Base-by-base conservation (phyloP, 2,329 filamentous ascomycete genomes). In the Microdochium trichocladiopsis region DNA sequence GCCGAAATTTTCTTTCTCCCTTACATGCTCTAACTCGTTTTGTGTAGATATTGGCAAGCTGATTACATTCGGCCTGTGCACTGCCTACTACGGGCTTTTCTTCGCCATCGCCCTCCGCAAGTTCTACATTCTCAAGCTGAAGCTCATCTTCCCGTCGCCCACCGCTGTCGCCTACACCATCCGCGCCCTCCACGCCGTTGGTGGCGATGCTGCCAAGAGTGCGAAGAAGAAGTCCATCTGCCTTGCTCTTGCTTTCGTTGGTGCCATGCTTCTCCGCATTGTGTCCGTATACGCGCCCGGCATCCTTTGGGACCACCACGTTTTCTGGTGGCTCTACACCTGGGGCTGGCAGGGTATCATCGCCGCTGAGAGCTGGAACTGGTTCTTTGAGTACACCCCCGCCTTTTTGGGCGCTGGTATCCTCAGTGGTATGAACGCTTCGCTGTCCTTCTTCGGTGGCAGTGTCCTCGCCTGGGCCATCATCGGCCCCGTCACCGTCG, bases 141-240 rank as follows among this genome's bases (percentile, higher is more conserved):
- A 72, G 53, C 70, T 84, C 50, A 70, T 83, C 56, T 84, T 84
- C 67, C 80, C 80, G 3, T 80, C 79, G 2, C 63, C 79, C 1
- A 80, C 79, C 33, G 80, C 80, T 10, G 79, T 79, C 11, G 79
- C 79, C 25, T 71, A 82, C 61, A 82, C 80, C 1, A 83, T 84
- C 56, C 74, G 77, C 25, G 74, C 73, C 47, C 82, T 83, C 78
- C 80, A 84, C 61, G 71, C 75, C 21, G 41, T 45, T 50, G 76
- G 77, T 33, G 72, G 73, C 1, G 72, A 70, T 28, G 79, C 76
- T 25, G 74, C 72, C 50, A 55, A 62, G 2, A 72, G 78, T 33
- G 79, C 78, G 36, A 75, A 78, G 59, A 72, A 72, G 64, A 82
- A 80, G 69, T 77, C 80, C 58, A 78, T 74, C 58, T 78, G 74